Base-by-base conservation (phyloP, 192 early-diverging fungal genomes). In the Backusella luteola region DNA sequence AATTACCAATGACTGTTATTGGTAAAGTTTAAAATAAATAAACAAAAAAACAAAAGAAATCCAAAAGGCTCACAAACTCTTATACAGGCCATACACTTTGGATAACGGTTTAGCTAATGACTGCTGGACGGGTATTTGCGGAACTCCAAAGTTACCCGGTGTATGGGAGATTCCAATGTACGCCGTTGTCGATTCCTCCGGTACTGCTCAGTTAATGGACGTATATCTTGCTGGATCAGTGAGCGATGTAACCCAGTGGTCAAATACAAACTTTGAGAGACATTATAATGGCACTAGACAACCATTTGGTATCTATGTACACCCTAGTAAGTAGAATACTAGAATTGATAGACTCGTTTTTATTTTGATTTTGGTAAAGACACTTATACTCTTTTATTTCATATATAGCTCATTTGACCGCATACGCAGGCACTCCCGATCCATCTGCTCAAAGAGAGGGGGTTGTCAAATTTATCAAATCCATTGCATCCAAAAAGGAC, bases 121-220 rank as follows among this genome's bases (percentile, higher is more conserved):
- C 75, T 89, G 86, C 46, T 85, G 82, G 82, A 86, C 75, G 42
- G 85, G 79, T 14, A 82, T 86, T 39, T 91, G 91, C 66, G 56
- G 56, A 12, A 42, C 71, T 1, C 73, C 79, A 41, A 74, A 72
- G 14, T 66, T 84, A 38, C 87, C 88, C 3, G 90, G 90, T 12
- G 77, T 92, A 63, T 92, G 89, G 88, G 90, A 92, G 81, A 81
- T 92, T 32, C 90, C 91, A 21, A 90, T 92, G 86, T 83, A 88
- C 42, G 79, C 84, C 9, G 79, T 89, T 67, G 76, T 85, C 11
- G 86, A 87, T 68, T 78, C 83, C 9, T 71, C 73, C 32, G 77
- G 69, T 23, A 76, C 75, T 12, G 68, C 81, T 32, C 79, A 78
- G 49, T 73, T 84, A 35, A 87, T 86, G 82, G 85, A 87, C 71